Conservation (phyloP, 768 basidiomycete genomes). For the Collybia sordida region DNA sequence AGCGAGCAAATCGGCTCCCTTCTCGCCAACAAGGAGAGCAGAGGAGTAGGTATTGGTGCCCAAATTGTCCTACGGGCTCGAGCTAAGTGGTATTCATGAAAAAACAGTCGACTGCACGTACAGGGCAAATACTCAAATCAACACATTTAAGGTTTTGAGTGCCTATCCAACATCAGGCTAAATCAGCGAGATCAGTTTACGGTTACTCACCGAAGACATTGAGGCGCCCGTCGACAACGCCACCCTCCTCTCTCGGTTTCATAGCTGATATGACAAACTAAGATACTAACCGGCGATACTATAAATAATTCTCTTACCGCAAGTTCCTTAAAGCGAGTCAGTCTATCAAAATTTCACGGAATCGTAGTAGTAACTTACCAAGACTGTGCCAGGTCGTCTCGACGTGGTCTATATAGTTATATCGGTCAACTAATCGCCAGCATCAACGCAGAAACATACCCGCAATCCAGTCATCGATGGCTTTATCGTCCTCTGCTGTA, state of each 20-base stretch:
- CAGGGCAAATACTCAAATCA: constrained; percentile 73
- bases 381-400: constrained; percentile 80
- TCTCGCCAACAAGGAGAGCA: constrained; percentile 68
- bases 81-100: constrained; percentile 1
- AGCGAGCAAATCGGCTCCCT: constrained; percentile 58
- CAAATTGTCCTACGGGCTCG: constrained; percentile 54
- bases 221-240: constrained; percentile 63
- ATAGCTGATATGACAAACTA: constrained; percentile 38
- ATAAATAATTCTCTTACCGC: constrained; percentile 29
- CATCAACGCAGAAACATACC: constrained; percentile 23
- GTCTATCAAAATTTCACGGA: not conserved
- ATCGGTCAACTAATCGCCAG: not conserved
- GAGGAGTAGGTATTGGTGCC: constrained; percentile 76
- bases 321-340: constrained; percentile 30
- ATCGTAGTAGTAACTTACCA: constrained; percentile 28
- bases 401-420: constrained; percentile 51
- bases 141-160: constrained; percentile 67
- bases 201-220: constrained; percentile 48
- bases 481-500: constrained; percentile 64
- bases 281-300: not conserved
- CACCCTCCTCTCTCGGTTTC: constrained; percentile 66
- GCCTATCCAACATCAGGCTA: constrained; percentile 18
- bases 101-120: constrained; percentile 25
- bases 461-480: constrained; percentile 70
- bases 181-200: too few species aligned